A percentile compares a stretch with the other conserved stretches of the same genome.
Evolutionary conservation across 192 early-diverging fungal genomes (phyloP).

Genomic region (Oehlia diaphana): DNA sequence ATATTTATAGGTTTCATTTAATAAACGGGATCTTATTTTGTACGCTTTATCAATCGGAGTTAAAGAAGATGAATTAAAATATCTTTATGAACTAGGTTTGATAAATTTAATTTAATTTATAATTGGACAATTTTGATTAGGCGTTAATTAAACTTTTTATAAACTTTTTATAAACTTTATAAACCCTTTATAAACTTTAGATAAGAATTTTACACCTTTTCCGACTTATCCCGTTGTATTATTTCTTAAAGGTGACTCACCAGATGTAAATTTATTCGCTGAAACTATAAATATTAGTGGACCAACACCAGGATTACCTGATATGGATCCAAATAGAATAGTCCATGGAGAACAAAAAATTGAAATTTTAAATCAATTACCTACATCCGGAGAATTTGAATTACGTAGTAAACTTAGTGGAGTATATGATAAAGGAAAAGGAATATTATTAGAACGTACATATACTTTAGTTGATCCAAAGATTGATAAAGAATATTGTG

Average conservation of each 20-base stretch:
- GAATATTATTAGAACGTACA: slow-evolving; percentile 51
- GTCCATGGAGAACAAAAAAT: slow-evolving; percentile 76
- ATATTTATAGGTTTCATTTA: slow-evolving; percentile 47
- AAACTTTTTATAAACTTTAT: no score
- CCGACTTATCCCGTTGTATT: not conserved
- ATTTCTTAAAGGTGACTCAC: not conserved
- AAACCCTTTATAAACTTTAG: not conserved
- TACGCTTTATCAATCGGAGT: slow-evolving; percentile 72
- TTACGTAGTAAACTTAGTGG: slow-evolving; percentile 55
- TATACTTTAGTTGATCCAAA: slow-evolving; percentile 23
- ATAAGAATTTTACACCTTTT: not conserved
- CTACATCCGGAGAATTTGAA: slow-evolving; percentile 60
- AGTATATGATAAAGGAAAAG: slow-evolving; percentile 74
- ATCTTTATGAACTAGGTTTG: slow-evolving; percentile 67
- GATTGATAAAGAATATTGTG: not conserved
- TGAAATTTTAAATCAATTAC: slow-evolving; percentile 61
- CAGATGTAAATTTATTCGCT: slow-evolving; percentile 5
- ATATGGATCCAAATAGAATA: slow-evolving; percentile 64
- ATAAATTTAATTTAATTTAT: not conserved
- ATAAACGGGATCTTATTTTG: slow-evolving; percentile 69
- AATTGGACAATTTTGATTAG: no score
- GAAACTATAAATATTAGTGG: slow-evolving; percentile 59
- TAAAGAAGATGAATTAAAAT: slow-evolving; percentile 57
- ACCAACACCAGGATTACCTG: slow-evolving; percentile 59
- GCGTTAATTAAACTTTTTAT: not conserved